Evolutionary conservation across 495 filamentous ascomycete genomes (phyloP), one percentile per base, ranked within the genome.

Genomic region (Neurospora sp.): DNA sequence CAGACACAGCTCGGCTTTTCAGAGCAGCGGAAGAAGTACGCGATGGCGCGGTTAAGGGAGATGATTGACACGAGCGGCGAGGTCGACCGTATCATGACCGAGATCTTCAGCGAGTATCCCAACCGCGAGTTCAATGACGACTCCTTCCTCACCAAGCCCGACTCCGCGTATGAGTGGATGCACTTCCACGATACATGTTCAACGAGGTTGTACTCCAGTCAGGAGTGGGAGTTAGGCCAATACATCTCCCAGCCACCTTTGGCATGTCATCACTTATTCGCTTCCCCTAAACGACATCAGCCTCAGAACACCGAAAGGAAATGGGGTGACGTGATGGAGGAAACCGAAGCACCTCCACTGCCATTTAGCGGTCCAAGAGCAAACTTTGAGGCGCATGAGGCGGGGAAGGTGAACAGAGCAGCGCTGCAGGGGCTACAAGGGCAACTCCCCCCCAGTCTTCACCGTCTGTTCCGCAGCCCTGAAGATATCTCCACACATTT

Each of bases 241-340:
- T 99, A 99, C 81, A 88, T 98, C 72, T 91, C 90, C 77, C 91
- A 94, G 76, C 90, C 95, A 1, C 86, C 93, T 37, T 87, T 98
- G 1, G 96, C 93, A 6, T 97, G 97, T 81, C 96, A 99, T 78
- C 87, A 94, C 79, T 87, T 99, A 9, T 99, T 99, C 79, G 92
- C 95, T 16, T 87, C 87, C 5, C 84, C 89, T 14, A 83, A 83
- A 79, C 86, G 72, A 73, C 85, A 75, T 72, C 81, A 72, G 79
- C 85, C 76, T 14, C 81, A 78, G 59, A 46, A 48, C 66, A 76
- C 76, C 62, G 80, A 81, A 4, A 75, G 73, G 69, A 86, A 83
- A 73, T 86, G 84, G 82, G 80, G 76, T 10, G 80, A 76, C n/a
- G 79, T 80, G 11, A 84, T 83, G 62, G 82, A 85, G 23, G 88